Conservation (phyloP, 75 land plant species). For the Pseudotsuga menziesii region DNA sequence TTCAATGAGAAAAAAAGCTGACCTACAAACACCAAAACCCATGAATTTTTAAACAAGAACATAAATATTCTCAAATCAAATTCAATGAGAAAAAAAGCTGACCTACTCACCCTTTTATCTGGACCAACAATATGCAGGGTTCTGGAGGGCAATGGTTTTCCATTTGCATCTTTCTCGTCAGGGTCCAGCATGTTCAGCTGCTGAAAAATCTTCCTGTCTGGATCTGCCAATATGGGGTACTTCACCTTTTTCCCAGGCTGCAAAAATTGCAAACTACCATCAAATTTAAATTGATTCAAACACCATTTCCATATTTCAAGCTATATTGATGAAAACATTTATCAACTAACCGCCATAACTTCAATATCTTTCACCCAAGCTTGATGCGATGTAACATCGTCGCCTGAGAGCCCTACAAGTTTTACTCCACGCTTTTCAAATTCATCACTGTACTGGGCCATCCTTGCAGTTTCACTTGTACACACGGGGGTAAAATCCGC, state of each 20-base stretch:
- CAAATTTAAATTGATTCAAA: too few relatives aligned
- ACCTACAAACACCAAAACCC: too few relatives aligned
- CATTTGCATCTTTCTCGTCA: constrained; percentile 70
- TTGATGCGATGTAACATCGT: constrained; percentile 59
- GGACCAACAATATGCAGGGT: constrained; percentile 93
- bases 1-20: too few relatives aligned
- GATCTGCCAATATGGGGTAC: constrained; percentile 86
- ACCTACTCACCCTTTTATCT: constrained; percentile 48
- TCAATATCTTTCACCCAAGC: constrained; percentile 91
- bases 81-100: too few relatives aligned
- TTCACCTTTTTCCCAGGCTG: constrained; percentile 55
- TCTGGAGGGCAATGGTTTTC: constrained; percentile 59
- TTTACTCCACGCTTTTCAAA: constrained; percentile 81
- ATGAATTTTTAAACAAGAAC: too few relatives aligned
- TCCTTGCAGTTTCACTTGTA: constrained; percentile 81
- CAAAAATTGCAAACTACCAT: neutral
- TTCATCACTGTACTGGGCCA: constrained; percentile 62
- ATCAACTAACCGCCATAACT: constrained; percentile 39
- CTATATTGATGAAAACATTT: too few relatives aligned
- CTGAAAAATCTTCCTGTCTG: constrained; percentile 53
- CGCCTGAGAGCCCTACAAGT: constrained; percentile 84
- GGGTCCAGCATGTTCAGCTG: constrained; percentile 90
- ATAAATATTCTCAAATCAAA: too few relatives aligned
- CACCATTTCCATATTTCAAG: too few relatives aligned
- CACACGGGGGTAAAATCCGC: constrained; percentile 95